These are phyloP conservation scores for Mikania micrantha DNA, from an alignment of 129 eudicot genomes.

Conservation along the genomic window DNA sequence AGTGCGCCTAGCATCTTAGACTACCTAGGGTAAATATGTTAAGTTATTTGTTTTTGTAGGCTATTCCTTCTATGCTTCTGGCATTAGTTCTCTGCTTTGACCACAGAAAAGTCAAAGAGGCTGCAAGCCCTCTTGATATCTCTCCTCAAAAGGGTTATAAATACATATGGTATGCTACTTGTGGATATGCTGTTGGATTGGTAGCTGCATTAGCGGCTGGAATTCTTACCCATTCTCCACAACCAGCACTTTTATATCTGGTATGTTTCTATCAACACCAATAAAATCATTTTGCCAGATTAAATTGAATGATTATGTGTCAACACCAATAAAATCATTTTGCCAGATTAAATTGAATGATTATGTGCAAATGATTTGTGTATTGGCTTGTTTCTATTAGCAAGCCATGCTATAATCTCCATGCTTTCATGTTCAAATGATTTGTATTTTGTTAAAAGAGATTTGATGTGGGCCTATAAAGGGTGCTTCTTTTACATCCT, in stretches of 20 bases:
- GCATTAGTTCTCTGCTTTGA: conserved; percentile 91
- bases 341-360: background rate
- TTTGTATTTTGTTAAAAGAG: background rate
- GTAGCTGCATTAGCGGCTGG: conserved; percentile 85
- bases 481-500: background rate
- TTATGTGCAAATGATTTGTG: background rate
- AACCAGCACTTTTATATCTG: conserved; percentile 95
- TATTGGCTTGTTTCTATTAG: too few species aligned
- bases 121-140: conserved; percentile 40
- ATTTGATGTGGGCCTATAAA: background rate
- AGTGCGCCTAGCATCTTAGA: too few species aligned
- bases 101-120: conserved; percentile 61
- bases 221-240: conserved; percentile 82
- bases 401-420: too few species aligned
- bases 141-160: conserved; percentile 56
- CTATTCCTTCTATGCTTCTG: conserved; percentile 96
- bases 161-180: conserved; percentile 77
- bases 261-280: conserved; percentile 29
- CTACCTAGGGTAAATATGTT: too few species aligned
- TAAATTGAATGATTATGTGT: conserved; percentile 3
- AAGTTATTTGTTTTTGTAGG: conserved; percentile 46
- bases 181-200: conserved; percentile 81
- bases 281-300: background rate
- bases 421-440: background rate
- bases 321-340: background rate